Percentiles rank a stretch among this genome's conserved stretches.
phyloP scores from a whole-genome alignment of 1,139 yeast species.

The Diutina catenulata region DNA sequence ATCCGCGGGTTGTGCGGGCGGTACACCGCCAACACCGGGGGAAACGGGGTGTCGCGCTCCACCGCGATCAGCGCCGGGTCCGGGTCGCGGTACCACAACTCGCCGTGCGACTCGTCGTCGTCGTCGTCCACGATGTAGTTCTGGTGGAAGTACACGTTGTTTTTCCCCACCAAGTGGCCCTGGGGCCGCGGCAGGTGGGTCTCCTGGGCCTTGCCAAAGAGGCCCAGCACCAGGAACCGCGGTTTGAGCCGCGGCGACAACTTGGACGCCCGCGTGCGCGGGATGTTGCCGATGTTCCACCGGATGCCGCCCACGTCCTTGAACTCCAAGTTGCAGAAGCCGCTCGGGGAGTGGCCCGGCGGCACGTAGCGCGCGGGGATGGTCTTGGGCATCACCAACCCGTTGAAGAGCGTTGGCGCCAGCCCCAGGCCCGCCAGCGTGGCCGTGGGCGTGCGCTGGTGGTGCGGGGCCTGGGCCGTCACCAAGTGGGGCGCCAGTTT shows the following conservation, averaged over 20 bases:
- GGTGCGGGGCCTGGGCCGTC: constrained; percentile 18
- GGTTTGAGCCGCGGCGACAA: neutral
- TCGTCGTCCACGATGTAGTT: constrained; percentile 11
- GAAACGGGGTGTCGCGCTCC: constrained; percentile 19
- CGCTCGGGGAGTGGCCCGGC: constrained; percentile 6
- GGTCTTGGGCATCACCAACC: neutral
- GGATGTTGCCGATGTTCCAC: constrained; percentile 38
- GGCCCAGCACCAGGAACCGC: neutral
- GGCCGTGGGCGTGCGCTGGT: constrained; percentile 14
- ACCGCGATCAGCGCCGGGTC: constrained; percentile 20
- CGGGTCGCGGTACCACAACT: constrained; percentile 13
- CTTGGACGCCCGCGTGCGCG: constrained; percentile 17
- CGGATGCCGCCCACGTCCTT: constrained; percentile 16
- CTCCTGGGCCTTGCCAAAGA: neutral
- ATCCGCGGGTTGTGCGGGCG: constrained; percentile 40
- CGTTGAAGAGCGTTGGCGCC: neutral
- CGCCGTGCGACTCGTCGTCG: constrained; percentile 11
- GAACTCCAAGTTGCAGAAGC: constrained; percentile 19
- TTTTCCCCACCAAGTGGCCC: constrained; percentile 14
- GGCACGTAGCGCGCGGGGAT: neutral
- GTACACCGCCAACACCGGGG: constrained; percentile 36
- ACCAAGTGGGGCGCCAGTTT: constrained; percentile 14
- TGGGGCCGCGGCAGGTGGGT: constrained; percentile 9
- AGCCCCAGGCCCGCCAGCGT: constrained; percentile 3
- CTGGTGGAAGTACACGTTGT: constrained; percentile 15